These are phyloP conservation scores for Lecanicillium sp. DNA, from an alignment of 2,329 filamentous ascomycete genomes.

Conservation along the genomic window DNA sequence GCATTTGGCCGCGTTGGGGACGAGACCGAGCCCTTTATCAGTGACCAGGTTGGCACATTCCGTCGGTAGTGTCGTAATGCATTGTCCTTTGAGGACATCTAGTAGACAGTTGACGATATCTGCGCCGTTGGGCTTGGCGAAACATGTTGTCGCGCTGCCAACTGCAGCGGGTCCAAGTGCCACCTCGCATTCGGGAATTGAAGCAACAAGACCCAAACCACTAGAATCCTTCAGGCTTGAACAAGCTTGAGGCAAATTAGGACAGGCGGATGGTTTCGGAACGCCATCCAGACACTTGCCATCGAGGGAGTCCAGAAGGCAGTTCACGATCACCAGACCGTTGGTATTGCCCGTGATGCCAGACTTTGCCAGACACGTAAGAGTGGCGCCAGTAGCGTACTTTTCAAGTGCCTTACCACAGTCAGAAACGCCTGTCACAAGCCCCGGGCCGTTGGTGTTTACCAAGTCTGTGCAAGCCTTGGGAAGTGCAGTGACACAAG, in stretches of 20 bases:
- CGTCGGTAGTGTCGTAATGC: slow-evolving; percentile 11
- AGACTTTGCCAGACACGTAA: not conserved
- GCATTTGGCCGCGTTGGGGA: slow-evolving; percentile 4
- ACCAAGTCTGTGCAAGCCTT: not conserved
- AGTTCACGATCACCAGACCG: not conserved
- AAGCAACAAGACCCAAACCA: too few species aligned
- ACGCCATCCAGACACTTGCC: too few species aligned
- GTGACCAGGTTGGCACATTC: slow-evolving; percentile 1
- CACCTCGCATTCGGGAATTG: too few species aligned
- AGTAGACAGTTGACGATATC: slow-evolving; percentile 8
- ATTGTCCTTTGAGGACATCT: slow-evolving; percentile 3
- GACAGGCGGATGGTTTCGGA: too few species aligned
- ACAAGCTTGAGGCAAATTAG: too few species aligned
- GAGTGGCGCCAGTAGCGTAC: not conserved
- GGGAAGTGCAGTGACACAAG: not conserved
- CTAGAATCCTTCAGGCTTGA: too few species aligned
- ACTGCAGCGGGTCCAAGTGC: slow-evolving; percentile 2
- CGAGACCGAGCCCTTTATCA: not conserved
- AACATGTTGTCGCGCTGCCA: slow-evolving; percentile 1
- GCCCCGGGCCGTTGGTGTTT: not conserved
- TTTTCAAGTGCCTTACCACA: not conserved
- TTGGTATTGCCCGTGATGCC: not conserved
- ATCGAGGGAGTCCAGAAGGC: not conserved
- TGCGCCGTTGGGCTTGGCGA: not conserved
- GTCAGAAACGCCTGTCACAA: not conserved